These are phyloP conservation scores for Balamuthia mandrillaris DNA, from an alignment of 208 protist genomes.

Conservation along the genomic window DNA sequence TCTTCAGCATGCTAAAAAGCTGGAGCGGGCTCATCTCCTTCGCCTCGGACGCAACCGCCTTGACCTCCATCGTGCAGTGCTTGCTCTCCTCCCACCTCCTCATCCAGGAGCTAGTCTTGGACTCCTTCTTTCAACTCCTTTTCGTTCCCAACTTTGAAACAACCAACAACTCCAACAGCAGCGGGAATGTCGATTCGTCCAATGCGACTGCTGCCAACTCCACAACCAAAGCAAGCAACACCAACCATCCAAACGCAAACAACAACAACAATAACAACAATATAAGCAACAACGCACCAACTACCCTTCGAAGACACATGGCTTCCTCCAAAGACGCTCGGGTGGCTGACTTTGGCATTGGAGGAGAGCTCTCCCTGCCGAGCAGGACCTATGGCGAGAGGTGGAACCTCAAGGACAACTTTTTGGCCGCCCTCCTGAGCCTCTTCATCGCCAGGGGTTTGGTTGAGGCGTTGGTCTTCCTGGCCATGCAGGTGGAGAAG, in stretches of 20 bases:
- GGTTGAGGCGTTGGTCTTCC: conserved; percentile 50
- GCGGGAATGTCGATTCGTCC: too few species aligned
- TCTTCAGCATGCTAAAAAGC: conserved; percentile 41
- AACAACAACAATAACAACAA: too few species aligned
- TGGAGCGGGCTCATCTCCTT: conserved; percentile 50
- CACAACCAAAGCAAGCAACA: too few species aligned
- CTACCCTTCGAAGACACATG: not conserved
- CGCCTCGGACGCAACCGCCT: conserved; percentile 32
- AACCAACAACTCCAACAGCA: too few species aligned
- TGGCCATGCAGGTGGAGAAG: conserved; percentile 27
- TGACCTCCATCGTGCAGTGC: conserved; percentile 43
- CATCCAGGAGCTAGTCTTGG: conserved; percentile 14
- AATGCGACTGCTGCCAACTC: too few species aligned
- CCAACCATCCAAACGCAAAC: too few species aligned
- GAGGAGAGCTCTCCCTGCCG: not conserved
- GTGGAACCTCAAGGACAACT: conserved; percentile 50
- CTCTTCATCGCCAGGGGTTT: conserved; percentile 53
- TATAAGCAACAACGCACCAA: not conserved
- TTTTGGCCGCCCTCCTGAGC: conserved; percentile 41
- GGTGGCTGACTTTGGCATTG: not conserved
- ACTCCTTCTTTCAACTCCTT: conserved; percentile 50
- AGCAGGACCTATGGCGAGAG: too few species aligned
- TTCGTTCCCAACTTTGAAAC: conserved; percentile 41
- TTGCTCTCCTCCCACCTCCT: conserved; percentile 39
- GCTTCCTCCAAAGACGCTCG: not conserved